Evolutionary conservation across 164 flowering plant species (phyloP).

Genomic region (Akebia trifoliata): DNA sequence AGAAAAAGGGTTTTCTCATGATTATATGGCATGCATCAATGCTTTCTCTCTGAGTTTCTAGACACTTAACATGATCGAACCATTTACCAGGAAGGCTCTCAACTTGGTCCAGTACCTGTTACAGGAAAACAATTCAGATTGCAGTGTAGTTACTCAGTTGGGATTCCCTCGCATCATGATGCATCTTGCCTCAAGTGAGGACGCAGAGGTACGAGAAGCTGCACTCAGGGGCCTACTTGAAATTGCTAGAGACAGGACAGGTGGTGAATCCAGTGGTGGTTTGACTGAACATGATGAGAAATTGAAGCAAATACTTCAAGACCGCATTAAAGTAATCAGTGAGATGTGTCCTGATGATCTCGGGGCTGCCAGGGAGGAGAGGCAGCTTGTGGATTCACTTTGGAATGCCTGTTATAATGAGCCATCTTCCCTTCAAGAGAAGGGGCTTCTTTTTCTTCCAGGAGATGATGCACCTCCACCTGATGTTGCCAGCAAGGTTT

Average conservation of each 20-base stretch:
- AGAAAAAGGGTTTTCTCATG: too few species aligned
- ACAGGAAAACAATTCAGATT: constrained; percentile 65
- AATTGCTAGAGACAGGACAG: constrained; percentile 42
- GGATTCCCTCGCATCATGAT: constrained; percentile 81
- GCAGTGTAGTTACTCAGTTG: constrained; percentile 47
- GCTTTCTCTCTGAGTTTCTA: too few species aligned
- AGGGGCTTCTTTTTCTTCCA: constrained; percentile 72
- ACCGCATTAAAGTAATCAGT: constrained; percentile 62
- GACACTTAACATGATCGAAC: background rate
- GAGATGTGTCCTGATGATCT: constrained; percentile 72
- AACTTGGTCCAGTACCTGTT: constrained; percentile 79
- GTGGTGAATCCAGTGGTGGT: constrained; percentile 16
- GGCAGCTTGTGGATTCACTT: constrained; percentile 79
- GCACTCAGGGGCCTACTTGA: constrained; percentile 79
- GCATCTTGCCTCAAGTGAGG: constrained; percentile 83
- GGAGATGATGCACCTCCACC: constrained; percentile 84
- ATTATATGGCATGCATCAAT: too few species aligned
- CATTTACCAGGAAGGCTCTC: constrained; percentile 76
- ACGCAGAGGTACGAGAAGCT: constrained; percentile 81
- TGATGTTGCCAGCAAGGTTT: constrained; percentile 72
- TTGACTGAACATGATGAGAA: constrained; percentile 44
- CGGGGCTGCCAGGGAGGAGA: constrained; percentile 81
- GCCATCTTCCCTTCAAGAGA: constrained; percentile 74
- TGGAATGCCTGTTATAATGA: constrained; percentile 76
- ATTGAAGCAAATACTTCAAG: constrained; percentile 66